phyloP scores from a whole-genome alignment of 257 asterid genomes.

The Fraxinus anomala region DNA sequence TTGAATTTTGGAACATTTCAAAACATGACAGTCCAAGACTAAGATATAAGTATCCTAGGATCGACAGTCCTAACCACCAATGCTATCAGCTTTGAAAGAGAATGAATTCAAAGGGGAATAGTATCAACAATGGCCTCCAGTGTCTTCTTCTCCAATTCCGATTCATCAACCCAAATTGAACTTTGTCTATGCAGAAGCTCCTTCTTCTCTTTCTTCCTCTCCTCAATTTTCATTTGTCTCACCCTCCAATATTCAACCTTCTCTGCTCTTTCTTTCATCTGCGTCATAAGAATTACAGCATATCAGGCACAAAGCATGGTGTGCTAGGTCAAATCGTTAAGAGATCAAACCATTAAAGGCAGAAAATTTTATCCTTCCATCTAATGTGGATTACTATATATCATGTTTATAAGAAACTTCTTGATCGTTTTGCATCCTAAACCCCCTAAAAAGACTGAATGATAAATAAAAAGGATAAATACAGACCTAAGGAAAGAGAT shows the following conservation, averaged over 20 bases:
- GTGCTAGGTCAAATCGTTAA: neutral
- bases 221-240: constrained; percentile 51
- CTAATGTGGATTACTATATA: neutral
- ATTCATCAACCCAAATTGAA: constrained; percentile 51
- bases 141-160: constrained; percentile 37
- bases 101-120: constrained; percentile 21
- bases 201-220: constrained; percentile 54
- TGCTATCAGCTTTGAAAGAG: constrained; percentile 11
- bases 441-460: neutral
- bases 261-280: constrained; percentile 75
- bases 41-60: neutral
- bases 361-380: neutral
- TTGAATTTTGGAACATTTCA: neutral
- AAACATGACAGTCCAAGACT: neutral
- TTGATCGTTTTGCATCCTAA: neutral
- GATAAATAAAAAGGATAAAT: neutral
- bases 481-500: neutral
- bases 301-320: neutral
- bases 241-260: constrained; percentile 83
- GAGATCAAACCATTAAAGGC: neutral
- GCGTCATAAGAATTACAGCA: constrained; percentile 14
- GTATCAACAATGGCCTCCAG: constrained; percentile 23
- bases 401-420: neutral
- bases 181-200: constrained; percentile 50
- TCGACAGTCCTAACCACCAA: too few relatives aligned